Base-by-base conservation (phyloP, 371 early-diverging fungal species). In the Zopfochytrium polystomum region DNA sequence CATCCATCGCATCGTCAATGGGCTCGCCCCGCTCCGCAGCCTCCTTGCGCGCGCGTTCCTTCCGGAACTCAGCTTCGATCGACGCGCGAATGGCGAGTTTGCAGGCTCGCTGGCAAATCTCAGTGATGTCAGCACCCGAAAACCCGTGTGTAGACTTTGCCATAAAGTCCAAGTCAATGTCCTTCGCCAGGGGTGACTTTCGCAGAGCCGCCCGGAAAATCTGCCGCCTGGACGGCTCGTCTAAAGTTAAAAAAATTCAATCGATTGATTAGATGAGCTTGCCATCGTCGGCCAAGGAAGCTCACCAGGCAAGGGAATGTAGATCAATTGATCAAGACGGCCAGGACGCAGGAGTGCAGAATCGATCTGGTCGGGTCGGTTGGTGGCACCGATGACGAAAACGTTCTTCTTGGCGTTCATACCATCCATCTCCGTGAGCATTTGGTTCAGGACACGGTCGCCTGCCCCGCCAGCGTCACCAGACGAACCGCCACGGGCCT, bases 351-450 rank as follows among this genome's bases (percentile, higher is more conserved):
- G 74, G 70, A 96, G 82, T 64, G 99, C 89, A 55, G 90, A 82
- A 77, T 98, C 98, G 60, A 96, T 92, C 76, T 93, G 92, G 72
- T 98, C 98, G 26, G 99, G 99, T 67, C 99, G 85, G 84, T 99
- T 99, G 59, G 99, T 99, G 33, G 99, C 99, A 59, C 95, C 98
- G 79, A 98, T 97, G 56, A 98, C 93, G 72, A 98, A 95, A n/a
- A 97, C 97, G 67, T 96, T 94, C 88, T 99, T 96, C 85, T 98
- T 98, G 62, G 94, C 94, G 70, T 96, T 96, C 98, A 99, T 99
- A 73, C 99, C 99, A 73, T 99, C 99, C 99, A 99, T 99, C 81
- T 99, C 99, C 27, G 98, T 98, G 66, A 99, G 82, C 62, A 99
- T 89, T 82, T 99, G 99, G 83, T 99, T 99, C 44, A 99, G 86